phyloP scores from a whole-genome alignment of 768 basidiomycete genomes.

The Leucogyrophana mollusca region DNA sequence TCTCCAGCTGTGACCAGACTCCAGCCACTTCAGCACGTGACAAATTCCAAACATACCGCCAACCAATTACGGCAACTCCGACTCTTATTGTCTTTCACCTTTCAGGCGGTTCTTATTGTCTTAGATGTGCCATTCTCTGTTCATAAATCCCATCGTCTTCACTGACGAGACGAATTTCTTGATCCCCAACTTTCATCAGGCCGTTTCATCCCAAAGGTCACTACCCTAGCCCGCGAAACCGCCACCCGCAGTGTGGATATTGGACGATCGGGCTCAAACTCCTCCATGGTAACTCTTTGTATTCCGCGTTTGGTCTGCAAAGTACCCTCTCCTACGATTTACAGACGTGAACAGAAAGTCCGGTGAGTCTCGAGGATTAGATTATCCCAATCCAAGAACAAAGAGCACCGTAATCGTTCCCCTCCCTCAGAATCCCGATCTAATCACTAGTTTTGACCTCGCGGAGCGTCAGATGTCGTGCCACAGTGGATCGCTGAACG shows the following conservation, averaged over 20 bases:
- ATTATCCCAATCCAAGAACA: too few species aligned
- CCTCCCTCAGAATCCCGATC: too few species aligned
- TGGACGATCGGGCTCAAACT: too few species aligned
- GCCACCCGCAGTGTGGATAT: too few species aligned
- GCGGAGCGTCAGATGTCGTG: too few species aligned
- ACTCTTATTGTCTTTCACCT: not conserved
- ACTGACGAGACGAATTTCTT: slow-evolving; percentile 1
- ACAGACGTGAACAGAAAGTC: not conserved
- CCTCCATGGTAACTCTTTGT: slow-evolving; percentile 18
- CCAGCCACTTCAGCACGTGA: too few species aligned
- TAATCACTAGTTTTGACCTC: too few species aligned
- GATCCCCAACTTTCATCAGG: slow-evolving; percentile 9
- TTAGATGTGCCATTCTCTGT: slow-evolving; percentile 4
- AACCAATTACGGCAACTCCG: slow-evolving; percentile 6
- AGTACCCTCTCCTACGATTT: not conserved
- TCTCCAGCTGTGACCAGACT: too few species aligned
- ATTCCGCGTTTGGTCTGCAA: slow-evolving; percentile 10
- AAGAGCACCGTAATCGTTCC: too few species aligned
- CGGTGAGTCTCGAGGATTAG: too few species aligned
- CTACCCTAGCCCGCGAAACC: not conserved
- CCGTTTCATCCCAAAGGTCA: not conserved
- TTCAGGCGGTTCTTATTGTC: slow-evolving; percentile 8
- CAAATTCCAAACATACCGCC: not conserved
- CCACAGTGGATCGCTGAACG: too few species aligned
- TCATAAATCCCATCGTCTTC: slow-evolving; percentile 1